Conservation (phyloP, 1,139 yeast species). For the Sugiyamaella novakii region DNA sequence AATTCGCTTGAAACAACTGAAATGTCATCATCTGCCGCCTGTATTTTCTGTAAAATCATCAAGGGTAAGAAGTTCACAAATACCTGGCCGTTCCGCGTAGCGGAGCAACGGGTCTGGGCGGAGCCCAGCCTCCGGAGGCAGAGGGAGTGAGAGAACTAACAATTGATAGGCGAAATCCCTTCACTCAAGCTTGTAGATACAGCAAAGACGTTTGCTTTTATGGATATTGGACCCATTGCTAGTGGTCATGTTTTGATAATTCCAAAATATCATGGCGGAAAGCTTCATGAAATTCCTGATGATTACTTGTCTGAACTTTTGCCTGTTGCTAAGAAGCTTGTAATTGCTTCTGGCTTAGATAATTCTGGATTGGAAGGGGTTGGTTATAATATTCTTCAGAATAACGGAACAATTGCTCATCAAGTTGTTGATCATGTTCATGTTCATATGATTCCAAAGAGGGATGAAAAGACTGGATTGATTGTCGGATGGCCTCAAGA, state of each 20-base stretch:
- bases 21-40: constrained; percentile 49
- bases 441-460: constrained; percentile 93
- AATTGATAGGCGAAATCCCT: constrained; percentile 75
- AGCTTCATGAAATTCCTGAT: constrained; percentile 88
- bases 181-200: constrained; percentile 87
- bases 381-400: constrained; percentile 88
- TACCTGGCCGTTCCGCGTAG: too few relatives aligned
- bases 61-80: constrained; percentile 54
- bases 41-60: constrained; percentile 90
- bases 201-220: constrained; percentile 72
- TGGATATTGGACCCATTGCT: constrained; percentile 91
- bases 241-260: constrained; percentile 85
- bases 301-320: constrained; percentile 81
- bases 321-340: constrained; percentile 84
- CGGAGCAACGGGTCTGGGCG: too few relatives aligned
- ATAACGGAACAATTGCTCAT: constrained; percentile 92
- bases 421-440: constrained; percentile 95
- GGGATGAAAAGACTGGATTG: constrained; percentile 67
- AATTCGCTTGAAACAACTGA: background rate
- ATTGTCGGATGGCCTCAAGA: constrained; percentile 93
- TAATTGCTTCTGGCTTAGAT: constrained; percentile 64
- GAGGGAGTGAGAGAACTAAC: constrained; percentile 8
- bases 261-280: constrained; percentile 92
- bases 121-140: too few relatives aligned
- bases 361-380: constrained; percentile 65